Evolutionary conservation across 1,284 basidiomycete genomes (phyloP).

Genomic region (Stygiomarasmius scandens): DNA sequence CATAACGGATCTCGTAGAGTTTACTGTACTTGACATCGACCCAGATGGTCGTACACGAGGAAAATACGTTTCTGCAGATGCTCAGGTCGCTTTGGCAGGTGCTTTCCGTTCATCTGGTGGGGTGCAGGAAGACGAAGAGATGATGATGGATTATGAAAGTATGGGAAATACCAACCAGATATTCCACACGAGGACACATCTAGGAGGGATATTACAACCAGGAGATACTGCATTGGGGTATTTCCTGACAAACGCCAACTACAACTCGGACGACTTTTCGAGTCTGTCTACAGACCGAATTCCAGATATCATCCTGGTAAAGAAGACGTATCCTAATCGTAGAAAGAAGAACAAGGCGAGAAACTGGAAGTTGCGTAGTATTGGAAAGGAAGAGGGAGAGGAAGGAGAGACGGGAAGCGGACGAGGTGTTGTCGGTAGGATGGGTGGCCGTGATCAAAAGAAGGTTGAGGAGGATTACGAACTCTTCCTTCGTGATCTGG

Average conservation of each 20-base stretch:
- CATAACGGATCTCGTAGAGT: constrained; percentile 89
- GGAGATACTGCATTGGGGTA: constrained; percentile 95
- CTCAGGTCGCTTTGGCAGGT: constrained; percentile 88
- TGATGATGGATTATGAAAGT: constrained; percentile 63
- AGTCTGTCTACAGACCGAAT: constrained; percentile 73
- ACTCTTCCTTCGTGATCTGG: constrained; percentile 91
- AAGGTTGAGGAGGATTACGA: constrained; percentile 98
- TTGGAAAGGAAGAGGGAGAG: constrained; percentile 92
- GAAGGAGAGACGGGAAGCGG: constrained; percentile 75
- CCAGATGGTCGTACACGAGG: constrained; percentile 72
- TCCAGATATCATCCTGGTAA: constrained; percentile 92
- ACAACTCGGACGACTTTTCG: constrained; percentile 89
- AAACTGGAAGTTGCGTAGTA: constrained; percentile 89
- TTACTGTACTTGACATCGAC: constrained; percentile 94
- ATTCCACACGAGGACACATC: constrained; percentile 94
- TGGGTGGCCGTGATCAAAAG: constrained; percentile 89
- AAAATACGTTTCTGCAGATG: constrained; percentile 88
- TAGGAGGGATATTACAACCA: constrained; percentile 93
- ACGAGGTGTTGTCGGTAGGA: constrained; percentile 85
- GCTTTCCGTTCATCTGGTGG: constrained; percentile 63
- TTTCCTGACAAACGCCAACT: constrained; percentile 88
- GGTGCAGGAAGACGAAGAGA: constrained; percentile 42
- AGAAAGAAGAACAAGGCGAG: constrained; percentile 89
- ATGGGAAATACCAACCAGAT: constrained; percentile 71
- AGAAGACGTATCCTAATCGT: constrained; percentile 95